phyloP scores from a whole-genome alignment of 176 grass and related monocot species.

The Guadua angustifolia region DNA sequence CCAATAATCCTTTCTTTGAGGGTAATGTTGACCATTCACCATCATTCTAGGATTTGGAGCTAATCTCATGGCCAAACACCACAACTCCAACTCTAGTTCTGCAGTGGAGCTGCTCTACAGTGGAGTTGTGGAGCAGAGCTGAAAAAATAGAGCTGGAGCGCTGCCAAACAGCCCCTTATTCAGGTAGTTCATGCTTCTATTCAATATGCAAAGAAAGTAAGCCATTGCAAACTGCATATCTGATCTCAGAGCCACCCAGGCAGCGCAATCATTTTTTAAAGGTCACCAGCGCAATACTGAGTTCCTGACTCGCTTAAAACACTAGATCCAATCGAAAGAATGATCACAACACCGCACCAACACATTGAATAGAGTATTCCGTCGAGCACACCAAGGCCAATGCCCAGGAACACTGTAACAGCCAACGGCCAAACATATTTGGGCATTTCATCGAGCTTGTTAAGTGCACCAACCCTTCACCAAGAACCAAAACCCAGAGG shows the following conservation, averaged over 20 bases:
- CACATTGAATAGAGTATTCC: background rate
- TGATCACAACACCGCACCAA: background rate
- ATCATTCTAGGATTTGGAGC: too few relatives aligned
- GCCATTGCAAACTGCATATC: background rate
- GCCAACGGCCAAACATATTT: background rate
- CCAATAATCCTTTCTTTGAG: too few relatives aligned
- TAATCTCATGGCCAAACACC: too few relatives aligned
- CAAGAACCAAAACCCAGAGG: background rate
- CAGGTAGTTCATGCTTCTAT: background rate
- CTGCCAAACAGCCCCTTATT: too few relatives aligned
- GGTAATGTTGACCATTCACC: too few relatives aligned
- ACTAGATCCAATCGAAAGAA: background rate
- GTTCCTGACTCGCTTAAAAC: background rate
- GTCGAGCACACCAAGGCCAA: background rate
- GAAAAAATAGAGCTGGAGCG: too few relatives aligned
- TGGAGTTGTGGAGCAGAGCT: too few relatives aligned
- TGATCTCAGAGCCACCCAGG: background rate
- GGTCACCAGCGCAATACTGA: background rate
- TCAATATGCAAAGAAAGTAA: background rate
- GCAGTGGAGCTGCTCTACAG: too few relatives aligned
- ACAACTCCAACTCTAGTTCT: too few relatives aligned
- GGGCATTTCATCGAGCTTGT: constrained; percentile 60
- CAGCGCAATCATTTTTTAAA: background rate
- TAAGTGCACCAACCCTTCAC: background rate
- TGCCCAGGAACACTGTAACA: background rate